phyloP scores from a whole-genome alignment of 192 early-diverging fungal genomes.

The Dimargaris cristalligena region DNA sequence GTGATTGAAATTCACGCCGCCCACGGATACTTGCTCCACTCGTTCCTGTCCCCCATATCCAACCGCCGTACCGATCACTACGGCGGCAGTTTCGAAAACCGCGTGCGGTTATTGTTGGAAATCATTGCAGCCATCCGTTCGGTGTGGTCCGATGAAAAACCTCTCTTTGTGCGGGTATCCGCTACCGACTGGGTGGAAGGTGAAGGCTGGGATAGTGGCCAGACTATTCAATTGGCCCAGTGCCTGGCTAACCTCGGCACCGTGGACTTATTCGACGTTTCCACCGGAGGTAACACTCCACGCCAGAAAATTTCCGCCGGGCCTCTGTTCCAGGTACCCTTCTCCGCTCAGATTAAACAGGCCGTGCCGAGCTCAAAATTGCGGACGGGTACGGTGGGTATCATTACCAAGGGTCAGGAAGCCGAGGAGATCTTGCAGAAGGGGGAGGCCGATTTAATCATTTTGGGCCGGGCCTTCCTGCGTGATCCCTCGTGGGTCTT shows the following conservation, averaged over 20 bases:
- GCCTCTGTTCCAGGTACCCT: slow-evolving; percentile 50
- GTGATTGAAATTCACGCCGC: slow-evolving; percentile 83
- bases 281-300: slow-evolving; percentile 52
- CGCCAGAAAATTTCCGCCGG: slow-evolving; percentile 28
- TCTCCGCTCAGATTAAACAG: slow-evolving; percentile 41
- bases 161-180: slow-evolving; percentile 71
- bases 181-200: slow-evolving; percentile 47
- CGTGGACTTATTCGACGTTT: slow-evolving; percentile 77
- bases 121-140: slow-evolving; percentile 36
- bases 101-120: slow-evolving; percentile 59
- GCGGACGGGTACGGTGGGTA: slow-evolving; percentile 44
- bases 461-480: slow-evolving; percentile 53
- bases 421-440: slow-evolving; percentile 49
- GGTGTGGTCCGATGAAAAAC: slow-evolving; percentile 64
- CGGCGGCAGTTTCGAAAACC: slow-evolving; percentile 83
- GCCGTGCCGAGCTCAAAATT: slow-evolving; percentile 32
- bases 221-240: slow-evolving; percentile 43
- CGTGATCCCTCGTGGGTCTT: slow-evolving; percentile 49
- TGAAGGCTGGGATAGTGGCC: slow-evolving; percentile 53
- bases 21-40: slow-evolving; percentile 75
- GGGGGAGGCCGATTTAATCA: slow-evolving; percentile 54
- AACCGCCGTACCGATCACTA: slow-evolving; percentile 84
- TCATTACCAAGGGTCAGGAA: slow-evolving; percentile 44
- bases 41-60: slow-evolving; percentile 61
- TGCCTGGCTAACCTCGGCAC: slow-evolving; percentile 39